Evolutionary conservation across 2,329 filamentous ascomycete species (phyloP), one percentile per base, ranked within the genome.

Genomic region (Neodidymelliopsis sp.): DNA sequence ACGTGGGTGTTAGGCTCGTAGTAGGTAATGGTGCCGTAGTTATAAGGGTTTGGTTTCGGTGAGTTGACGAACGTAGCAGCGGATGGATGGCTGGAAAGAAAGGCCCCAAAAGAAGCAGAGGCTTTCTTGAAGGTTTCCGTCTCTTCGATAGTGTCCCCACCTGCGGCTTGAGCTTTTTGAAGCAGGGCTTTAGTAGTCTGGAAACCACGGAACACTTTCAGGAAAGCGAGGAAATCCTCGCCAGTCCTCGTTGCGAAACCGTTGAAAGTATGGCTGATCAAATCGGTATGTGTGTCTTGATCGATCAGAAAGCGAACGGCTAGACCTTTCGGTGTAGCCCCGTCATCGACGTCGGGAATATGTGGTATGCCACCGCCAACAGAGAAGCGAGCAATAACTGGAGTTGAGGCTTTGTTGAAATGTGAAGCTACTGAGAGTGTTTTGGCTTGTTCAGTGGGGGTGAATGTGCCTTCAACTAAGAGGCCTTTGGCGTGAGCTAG

Each of bases 1-100:
- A 52, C 28, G 16, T 52, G 49, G 6, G 49, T 52, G 24, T 52
- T 52, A n/a, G 49, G 49, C 33, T 52, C 42, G n/a, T 43, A 47
- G 34, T 52, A 52, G 7, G 49, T 47, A 15, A 52, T 47, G n/a
- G 43, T 46, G 38, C 49, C 86, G 73, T 97, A 97, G 68, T 90
- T 91, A 27, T 91, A 94, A 3, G 91, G 95, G 73, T 77, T 97
- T 24, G 93, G 93, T 1, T 97, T 97, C 71, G 93, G 93, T 29
- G 93, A 91, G 44, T 84, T 90, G 12, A 84, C 83, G 42, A 92
- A 91, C 1, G 88, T 13, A 92, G 76, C 0, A 96, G 97, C 71
- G 91, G 93, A 9, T 81, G 92, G 5, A 96, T 97, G 74, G 91
- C 90, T 0, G 92, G 90, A 24, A 85, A 89, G 59, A 92, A 97